Evolutionary conservation across 208 protist genomes (phyloP).

Genomic region (Trypanosoma brucei): DNA sequence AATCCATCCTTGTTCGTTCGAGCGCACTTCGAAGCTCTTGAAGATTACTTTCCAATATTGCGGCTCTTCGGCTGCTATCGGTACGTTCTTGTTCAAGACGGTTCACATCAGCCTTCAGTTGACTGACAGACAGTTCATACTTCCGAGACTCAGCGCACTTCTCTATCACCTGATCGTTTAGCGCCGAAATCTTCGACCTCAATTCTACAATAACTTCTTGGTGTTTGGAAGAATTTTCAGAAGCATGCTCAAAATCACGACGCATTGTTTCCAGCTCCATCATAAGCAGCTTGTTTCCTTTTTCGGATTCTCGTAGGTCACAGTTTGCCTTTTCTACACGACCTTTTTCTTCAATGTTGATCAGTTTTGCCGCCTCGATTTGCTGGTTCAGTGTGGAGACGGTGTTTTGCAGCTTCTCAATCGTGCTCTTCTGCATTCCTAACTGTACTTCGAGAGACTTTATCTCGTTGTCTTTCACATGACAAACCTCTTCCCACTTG

Average conservation of each 20-base stretch:
- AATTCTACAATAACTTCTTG: slow-evolving; percentile 60
- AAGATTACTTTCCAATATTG: slow-evolving; percentile 20
- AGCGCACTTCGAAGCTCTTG: slow-evolving; percentile 11
- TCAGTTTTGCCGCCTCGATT: slow-evolving; percentile 61
- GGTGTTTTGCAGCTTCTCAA: slow-evolving; percentile 63
- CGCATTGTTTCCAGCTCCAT: slow-evolving; percentile 45
- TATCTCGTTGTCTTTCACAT: slow-evolving; percentile 72
- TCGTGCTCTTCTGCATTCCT: slow-evolving; percentile 32
- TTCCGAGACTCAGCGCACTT: slow-evolving; percentile 57
- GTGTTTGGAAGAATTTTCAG: slow-evolving; percentile 33
- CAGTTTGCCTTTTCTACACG: slow-evolving; percentile 59
- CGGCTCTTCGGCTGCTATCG: slow-evolving; percentile 36
- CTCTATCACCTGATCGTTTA: slow-evolving; percentile 56
- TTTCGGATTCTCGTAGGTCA: slow-evolving; percentile 44
- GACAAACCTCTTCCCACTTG: slow-evolving; percentile 60
- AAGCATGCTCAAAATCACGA: slow-evolving; percentile 38
- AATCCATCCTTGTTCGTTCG: background rate
- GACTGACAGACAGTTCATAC: slow-evolving; percentile 55
- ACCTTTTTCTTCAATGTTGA: slow-evolving; percentile 56
- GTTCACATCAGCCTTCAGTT: slow-evolving; percentile 60
- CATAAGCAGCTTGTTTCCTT: slow-evolving; percentile 48
- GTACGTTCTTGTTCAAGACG: slow-evolving; percentile 43
- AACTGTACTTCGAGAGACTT: slow-evolving; percentile 46
- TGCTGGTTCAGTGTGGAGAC: slow-evolving; percentile 69
- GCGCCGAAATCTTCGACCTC: slow-evolving; percentile 32